Conservation (phyloP, 1,284 basidiomycete genomes). For the Cryptococcus sp. region DNA sequence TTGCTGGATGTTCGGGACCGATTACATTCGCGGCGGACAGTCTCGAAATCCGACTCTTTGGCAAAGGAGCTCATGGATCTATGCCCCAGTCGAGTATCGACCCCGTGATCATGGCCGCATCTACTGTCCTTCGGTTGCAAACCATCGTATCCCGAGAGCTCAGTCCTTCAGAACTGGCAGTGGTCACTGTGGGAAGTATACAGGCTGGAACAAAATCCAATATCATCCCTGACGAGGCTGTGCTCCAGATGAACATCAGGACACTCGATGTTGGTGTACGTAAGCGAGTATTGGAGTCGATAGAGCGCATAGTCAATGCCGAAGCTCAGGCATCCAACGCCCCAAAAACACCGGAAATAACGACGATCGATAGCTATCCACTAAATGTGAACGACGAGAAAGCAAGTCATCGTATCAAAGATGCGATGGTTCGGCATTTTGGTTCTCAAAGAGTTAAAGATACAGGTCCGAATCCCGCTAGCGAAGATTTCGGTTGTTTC, state of each 20-base stretch:
- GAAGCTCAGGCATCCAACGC: background rate
- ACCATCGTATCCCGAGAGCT: background rate
- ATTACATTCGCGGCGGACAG: background rate
- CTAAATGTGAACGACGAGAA: background rate
- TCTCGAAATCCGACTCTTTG: background rate
- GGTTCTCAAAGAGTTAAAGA: background rate
- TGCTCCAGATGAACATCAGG: background rate
- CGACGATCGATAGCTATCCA: background rate
- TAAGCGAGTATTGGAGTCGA: background rate
- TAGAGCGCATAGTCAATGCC: background rate
- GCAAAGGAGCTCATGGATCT: background rate
- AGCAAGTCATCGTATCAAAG: background rate
- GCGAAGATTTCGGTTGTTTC: background rate
- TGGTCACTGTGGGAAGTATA: background rate
- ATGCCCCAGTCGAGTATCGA: background rate
- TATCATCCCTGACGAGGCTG: background rate
- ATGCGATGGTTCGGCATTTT: background rate
- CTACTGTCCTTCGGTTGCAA: background rate
- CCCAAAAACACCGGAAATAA: background rate
- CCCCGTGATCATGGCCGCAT: background rate
- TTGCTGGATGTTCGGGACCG: background rate
- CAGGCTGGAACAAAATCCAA: background rate
- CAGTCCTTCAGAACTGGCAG: background rate
- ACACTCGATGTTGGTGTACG: background rate
- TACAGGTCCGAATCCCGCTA: background rate